Percentiles rank a stretch among this genome's conserved stretches.
phyloP scores from a whole-genome alignment of 1,139 yeast genomes.

The Scheffersomyces titani region DNA sequence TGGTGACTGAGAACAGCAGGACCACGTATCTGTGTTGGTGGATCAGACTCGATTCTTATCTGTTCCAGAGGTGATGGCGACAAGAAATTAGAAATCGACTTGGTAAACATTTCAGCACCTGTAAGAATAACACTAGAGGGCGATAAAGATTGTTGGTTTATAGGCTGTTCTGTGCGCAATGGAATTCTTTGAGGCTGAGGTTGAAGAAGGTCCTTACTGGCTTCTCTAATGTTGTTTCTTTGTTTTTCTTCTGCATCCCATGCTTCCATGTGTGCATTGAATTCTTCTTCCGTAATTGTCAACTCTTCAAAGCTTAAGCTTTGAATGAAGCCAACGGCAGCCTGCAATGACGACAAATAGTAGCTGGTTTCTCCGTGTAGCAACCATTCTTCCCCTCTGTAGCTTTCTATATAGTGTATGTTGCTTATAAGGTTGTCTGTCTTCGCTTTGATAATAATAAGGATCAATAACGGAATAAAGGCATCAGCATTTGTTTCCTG shows the following conservation, averaged over 20 bases:
- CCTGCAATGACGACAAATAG: slow-evolving; percentile 82
- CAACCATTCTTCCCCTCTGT: slow-evolving; percentile 71
- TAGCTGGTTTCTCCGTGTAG: slow-evolving; percentile 83
- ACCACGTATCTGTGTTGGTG: slow-evolving; percentile 5
- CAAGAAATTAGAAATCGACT: slow-evolving; percentile 46
- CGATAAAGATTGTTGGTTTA: slow-evolving; percentile 26
- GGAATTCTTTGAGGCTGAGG: slow-evolving; percentile 21
- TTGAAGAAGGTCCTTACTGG: slow-evolving; percentile 9
- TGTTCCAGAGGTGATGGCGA: slow-evolving; percentile 41
- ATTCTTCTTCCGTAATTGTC: slow-evolving; percentile 63
- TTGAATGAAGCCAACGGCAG: slow-evolving; percentile 77
- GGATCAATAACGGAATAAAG: slow-evolving; percentile 83
- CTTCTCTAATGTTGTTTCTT: slow-evolving; percentile 10
- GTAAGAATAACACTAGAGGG: slow-evolving; percentile 54
- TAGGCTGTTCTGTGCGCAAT: neutral
- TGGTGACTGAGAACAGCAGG: slow-evolving; percentile 7
- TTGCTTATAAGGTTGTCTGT: slow-evolving; percentile 70
- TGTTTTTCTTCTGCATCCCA: slow-evolving; percentile 47
- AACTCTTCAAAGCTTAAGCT: slow-evolving; percentile 58
- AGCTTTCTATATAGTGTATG: slow-evolving; percentile 80
- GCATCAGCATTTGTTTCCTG: slow-evolving; percentile 86
- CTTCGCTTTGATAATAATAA: slow-evolving; percentile 71
- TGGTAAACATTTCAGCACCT: slow-evolving; percentile 55
- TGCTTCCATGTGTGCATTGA: slow-evolving; percentile 46
- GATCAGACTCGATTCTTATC: neutral